Base-by-base conservation (phyloP, 2,329 filamentous ascomycete species). In the Aspergillus vadensis region DNA sequence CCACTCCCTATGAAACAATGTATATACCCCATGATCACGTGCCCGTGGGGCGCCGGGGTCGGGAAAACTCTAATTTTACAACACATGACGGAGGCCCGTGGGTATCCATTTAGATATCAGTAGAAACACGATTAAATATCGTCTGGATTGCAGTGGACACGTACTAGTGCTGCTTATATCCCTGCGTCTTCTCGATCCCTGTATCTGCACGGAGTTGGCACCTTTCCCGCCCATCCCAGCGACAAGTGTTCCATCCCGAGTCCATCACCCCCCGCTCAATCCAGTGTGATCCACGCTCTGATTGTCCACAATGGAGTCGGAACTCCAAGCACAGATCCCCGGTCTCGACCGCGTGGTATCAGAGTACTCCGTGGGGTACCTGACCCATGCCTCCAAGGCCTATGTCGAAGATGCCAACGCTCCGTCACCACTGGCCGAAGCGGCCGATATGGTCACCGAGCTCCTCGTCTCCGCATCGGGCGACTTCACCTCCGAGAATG, bases 381-480 rank as follows among this genome's bases (percentile, higher is more conserved):
- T 99, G 69, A 92, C 88, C 72, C 94, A 99, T 83, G 95, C 95
- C 52, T 95, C 93, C 51, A 93, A 89, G 66, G 83, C 90, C 55
- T 96, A 91, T 83, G 83, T 87, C 62, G 86, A 88, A 55, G 92
- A 96, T 65, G 79, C 85, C 41, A 82, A 85, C 65, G 87, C 81
- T n/a, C 80, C 84, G 58, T 91, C 91, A 4, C 93, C 93, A 10
- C 82, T 99, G 61, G 85, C 86, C 63, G 93, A 98, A 75, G 95
- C 95, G 53, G 92, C 92, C 51, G 83, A 87, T 39, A 85, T 90
- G 60, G 88, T 99, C 66, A 92, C 91, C n/a, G 90, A 94, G 69
- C 84, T 99, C 63, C 85, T 99, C 47, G 79, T 97, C 57, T 98
- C 95, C 47, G 95, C 95, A n/a, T 96, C 94, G 3, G 95, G 94